Percentiles rank a stretch among this genome's conserved stretches.
Conservation (phyloP, 1,284 basidiomycete genomes). For the Ustilago tritici region DNA sequence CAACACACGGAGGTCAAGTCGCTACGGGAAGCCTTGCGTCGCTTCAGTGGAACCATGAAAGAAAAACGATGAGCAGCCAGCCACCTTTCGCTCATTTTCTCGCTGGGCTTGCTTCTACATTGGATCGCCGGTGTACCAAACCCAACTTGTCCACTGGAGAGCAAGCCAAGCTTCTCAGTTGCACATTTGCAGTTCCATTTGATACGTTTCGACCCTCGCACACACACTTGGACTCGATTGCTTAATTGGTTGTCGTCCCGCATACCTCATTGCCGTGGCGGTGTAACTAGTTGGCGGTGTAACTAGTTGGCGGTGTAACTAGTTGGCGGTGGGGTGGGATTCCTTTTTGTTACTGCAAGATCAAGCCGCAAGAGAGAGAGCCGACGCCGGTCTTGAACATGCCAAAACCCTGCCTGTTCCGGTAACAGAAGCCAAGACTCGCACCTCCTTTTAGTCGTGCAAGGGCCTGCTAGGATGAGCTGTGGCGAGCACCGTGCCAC, state of each 20-base stretch:
- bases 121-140: constrained; percentile 5
- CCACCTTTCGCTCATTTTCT: neutral
- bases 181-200: neutral
- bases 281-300: neutral
- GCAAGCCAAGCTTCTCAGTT: neutral
- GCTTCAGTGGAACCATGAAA: neutral
- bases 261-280: neutral
- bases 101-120: neutral
- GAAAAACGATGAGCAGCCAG: neutral
- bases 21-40: constrained; percentile 2
- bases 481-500: neutral
- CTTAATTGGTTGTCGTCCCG: neutral
- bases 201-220: neutral
- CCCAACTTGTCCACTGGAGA: too few relatives aligned
- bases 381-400: neutral
- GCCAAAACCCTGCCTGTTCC: neutral
- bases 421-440: neutral
- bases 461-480: neutral
- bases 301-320: constrained; percentile 1
- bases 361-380: constrained; percentile 3
- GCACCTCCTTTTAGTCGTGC: neutral
- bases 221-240: neutral
- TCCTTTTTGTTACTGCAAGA: neutral
- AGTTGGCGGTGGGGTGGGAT: too few relatives aligned
- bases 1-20: neutral